Evolutionary conservation across 108 stramenopile genomes (phyloP), one percentile per base, ranked within the genome.

Genomic region (Skeletonema costatum): DNA sequence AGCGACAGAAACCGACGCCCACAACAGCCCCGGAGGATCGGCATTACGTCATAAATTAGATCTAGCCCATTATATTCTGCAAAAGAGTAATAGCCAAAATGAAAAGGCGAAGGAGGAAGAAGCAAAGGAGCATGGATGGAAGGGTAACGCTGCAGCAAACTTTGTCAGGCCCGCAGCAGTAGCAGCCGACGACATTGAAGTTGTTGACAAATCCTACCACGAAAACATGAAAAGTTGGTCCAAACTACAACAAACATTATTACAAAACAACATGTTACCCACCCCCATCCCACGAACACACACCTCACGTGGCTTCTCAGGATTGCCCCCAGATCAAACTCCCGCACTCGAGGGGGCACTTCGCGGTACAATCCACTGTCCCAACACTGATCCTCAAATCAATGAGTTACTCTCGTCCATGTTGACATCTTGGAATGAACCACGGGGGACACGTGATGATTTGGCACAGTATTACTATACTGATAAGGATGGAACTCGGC

Each of bases 341-440:
- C 87, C 90, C 6, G 87, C 90, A 11, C 64, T 90, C 50, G 59
- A 76, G 36, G 88, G 87, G 5, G 90, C 90, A n/a, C 63, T 63
- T 41, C 74, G 84, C 33, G 90, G 90, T 29, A 44, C 67, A 41
- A 80, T 80, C 19, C 66, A 53, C 5, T 80, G 79, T 74, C 33
- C 60, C 35, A 56, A 65, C 32, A 74, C 63, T 4, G 41, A 66
- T 87, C 70, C 74, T 75, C 39, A 44, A 46, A 42, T 76, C 14
- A 42, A 76, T 48, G 42, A 44, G 10, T 58, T 76, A 2, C 19
- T 80, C 21, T 74, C 73, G 8, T 80, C 79, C 9, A 80, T 74
- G 79, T 51, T 92, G 31, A 90, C 76, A 11, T 94, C 88, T 63
- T 94, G 93, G 93, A 91, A 94, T 61, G 89, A 92, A 36, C 87